phyloP scores from a whole-genome alignment of 2,329 filamentous ascomycete species.

The Xylariaceae sp. region DNA sequence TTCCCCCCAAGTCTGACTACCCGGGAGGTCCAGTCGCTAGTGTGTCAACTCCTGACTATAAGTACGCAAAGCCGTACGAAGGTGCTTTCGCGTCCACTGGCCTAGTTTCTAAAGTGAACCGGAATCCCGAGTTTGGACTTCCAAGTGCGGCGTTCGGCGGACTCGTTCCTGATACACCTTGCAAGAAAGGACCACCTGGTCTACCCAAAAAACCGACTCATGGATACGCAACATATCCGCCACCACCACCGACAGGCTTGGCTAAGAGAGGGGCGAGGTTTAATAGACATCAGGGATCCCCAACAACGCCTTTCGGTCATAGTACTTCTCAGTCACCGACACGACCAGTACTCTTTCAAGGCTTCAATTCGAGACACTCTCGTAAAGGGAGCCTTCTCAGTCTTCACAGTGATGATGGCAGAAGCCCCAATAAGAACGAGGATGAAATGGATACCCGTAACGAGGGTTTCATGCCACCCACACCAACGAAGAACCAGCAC shows the following conservation, averaged over 20 bases:
- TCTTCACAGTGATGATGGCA: conserved; percentile 76
- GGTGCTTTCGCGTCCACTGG: conserved; percentile 94
- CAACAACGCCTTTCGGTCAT: conserved; percentile 83
- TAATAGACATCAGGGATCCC: conserved; percentile 74
- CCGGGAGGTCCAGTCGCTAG: conserved; percentile 28
- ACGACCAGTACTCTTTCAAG: conserved; percentile 71
- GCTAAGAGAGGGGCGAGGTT: conserved; percentile 67
- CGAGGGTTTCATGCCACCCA: conserved; percentile 85
- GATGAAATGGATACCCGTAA: conserved; percentile 41
- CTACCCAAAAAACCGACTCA: conserved; percentile 56
- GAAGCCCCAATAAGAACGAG: conserved; percentile 58
- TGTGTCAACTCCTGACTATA: conserved; percentile 81
- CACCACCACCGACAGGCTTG: conserved; percentile 57
- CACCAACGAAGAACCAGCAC: conserved; percentile 79
- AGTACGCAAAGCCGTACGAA: conserved; percentile 76
- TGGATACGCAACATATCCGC: conserved; percentile 71
- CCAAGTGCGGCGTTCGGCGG: conserved; percentile 57
- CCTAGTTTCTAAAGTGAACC: conserved; percentile 92
- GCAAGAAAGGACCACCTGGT: conserved; percentile 69
- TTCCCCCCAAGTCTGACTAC: conserved; percentile 37
- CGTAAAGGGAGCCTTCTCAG: conserved; percentile 77
- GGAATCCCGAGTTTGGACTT: conserved; percentile 74
- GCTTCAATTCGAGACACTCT: conserved; percentile 54
- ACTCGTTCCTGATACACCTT: conserved; percentile 91
- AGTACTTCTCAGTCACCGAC: conserved; percentile 62